Evolutionary conservation across 345 rosid genomes (phyloP).

Genomic region (Acer saccharum): DNA sequence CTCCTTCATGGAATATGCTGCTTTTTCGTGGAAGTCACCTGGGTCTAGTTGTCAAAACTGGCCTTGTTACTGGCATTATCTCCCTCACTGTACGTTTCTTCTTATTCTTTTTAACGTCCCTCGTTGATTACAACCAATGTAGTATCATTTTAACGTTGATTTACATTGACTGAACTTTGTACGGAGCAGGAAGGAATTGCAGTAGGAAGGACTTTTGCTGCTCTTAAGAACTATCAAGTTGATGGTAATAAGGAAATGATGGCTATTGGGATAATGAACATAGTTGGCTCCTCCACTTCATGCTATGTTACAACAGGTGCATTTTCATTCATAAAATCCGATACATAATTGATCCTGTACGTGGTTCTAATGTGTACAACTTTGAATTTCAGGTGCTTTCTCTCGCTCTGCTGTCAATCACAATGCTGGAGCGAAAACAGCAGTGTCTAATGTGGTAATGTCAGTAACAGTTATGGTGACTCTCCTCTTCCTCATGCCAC

Average conservation of each 20-base stretch:
- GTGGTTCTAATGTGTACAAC: not conserved
- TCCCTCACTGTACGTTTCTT: slow-evolving; percentile 76
- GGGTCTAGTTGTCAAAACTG: slow-evolving; percentile 76
- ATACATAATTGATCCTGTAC: not conserved
- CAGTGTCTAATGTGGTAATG: slow-evolving; percentile 90
- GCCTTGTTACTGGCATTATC: slow-evolving; percentile 82
- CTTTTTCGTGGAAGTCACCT: slow-evolving; percentile 71
- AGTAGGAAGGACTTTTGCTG: slow-evolving; percentile 95
- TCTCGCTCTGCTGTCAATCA: slow-evolving; percentile 94
- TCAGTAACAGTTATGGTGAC: slow-evolving; percentile 93
- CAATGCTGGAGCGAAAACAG: slow-evolving; percentile 94
- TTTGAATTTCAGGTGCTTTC: slow-evolving; percentile 64
- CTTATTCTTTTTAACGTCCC: not conserved
- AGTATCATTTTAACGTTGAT: too few species aligned
- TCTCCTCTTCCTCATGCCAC: slow-evolving; percentile 88
- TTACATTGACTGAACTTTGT: not conserved
- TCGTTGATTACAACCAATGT: too few species aligned
- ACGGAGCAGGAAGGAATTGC: slow-evolving; percentile 93
- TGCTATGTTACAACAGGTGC: slow-evolving; percentile 86
- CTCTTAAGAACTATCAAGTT: slow-evolving; percentile 78
- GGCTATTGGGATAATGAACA: slow-evolving; percentile 94
- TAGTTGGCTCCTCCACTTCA: slow-evolving; percentile 90
- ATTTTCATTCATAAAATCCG: not conserved
- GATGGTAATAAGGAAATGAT: slow-evolving; percentile 99
- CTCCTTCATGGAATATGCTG: slow-evolving; percentile 92